Evolutionary conservation across 345 rosid species (phyloP).

Genomic region (Microcos paniculata): DNA sequence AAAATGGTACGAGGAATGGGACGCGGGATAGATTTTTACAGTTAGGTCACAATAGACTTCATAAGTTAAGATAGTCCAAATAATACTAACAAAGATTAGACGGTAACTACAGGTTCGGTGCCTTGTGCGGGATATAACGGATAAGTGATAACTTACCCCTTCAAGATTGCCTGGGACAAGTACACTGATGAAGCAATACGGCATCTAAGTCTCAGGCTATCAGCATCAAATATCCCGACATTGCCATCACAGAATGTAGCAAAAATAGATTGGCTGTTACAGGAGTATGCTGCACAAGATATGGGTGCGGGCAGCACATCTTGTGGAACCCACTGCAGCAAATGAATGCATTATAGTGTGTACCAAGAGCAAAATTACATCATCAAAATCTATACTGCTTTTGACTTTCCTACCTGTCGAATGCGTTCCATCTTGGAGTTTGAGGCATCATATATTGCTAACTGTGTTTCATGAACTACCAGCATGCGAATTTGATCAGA

Average conservation of each 20-base stretch:
- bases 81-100: too few relatives aligned
- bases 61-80: too few relatives aligned
- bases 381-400: not conserved
- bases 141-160: constrained; percentile 43
- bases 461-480: constrained; percentile 80
- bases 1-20: not conserved
- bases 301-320: constrained; percentile 66
- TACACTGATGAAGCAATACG: constrained; percentile 68
- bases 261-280: constrained; percentile 78
- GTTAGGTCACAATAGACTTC: too few relatives aligned
- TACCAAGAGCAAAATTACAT: not conserved
- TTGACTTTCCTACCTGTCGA: constrained; percentile 49
- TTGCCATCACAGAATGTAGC: constrained; percentile 71
- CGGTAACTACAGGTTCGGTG: too few relatives aligned
- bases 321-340: constrained; percentile 78
- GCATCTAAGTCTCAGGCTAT: constrained; percentile 65
- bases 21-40: too few relatives aligned
- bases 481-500: constrained; percentile 68
- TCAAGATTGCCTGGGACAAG: constrained; percentile 45
- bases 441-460: constrained; percentile 75
- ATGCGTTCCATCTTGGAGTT: constrained; percentile 80
- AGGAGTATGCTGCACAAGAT: constrained; percentile 69
- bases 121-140: not conserved
- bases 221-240: constrained; percentile 76
- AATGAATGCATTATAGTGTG: constrained; percentile 1